phyloP scores from a whole-genome alignment of 208 protist genomes.

The Wallacemonas sp. region DNA sequence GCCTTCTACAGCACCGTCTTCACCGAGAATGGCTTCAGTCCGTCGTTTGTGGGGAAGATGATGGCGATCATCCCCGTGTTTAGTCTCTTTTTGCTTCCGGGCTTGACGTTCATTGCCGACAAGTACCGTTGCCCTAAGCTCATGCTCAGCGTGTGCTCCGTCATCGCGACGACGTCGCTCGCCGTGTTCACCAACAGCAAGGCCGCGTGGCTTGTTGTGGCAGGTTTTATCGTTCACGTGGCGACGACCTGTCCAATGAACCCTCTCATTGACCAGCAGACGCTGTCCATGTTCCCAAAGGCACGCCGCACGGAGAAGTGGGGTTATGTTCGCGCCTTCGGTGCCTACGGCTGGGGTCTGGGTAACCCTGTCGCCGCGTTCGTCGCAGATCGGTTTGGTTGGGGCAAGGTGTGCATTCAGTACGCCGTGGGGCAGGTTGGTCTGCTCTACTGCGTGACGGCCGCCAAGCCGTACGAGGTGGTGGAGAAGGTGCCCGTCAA shows the following conservation, averaged over 20 bases:
- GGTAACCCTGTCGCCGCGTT: slow-evolving; percentile 26
- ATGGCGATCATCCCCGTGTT: slow-evolving; percentile 28
- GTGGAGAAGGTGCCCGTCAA: slow-evolving; percentile 35
- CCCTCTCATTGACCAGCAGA: slow-evolving; percentile 53
- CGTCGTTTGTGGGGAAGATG: slow-evolving; percentile 36
- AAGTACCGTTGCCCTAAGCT: slow-evolving; percentile 33
- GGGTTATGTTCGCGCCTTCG: slow-evolving; percentile 47
- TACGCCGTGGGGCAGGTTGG: slow-evolving; percentile 35
- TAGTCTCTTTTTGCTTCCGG: slow-evolving; percentile 38
- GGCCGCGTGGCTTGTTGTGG: neutral
- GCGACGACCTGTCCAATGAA: slow-evolving; percentile 27
- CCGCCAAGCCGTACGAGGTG: slow-evolving; percentile 33
- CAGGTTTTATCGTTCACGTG: slow-evolving; percentile 33
- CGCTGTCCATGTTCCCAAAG: slow-evolving; percentile 41
- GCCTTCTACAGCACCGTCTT: slow-evolving; percentile 46
- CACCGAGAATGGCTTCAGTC: slow-evolving; percentile 31
- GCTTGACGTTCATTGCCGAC: slow-evolving; percentile 50
- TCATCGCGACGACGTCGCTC: slow-evolving; percentile 12
- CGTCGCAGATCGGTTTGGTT: slow-evolving; percentile 20
- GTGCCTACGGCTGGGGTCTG: slow-evolving; percentile 59
- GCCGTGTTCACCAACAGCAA: slow-evolving; percentile 17
- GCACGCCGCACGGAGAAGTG: slow-evolving; percentile 28
- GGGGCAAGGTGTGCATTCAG: slow-evolving; percentile 35
- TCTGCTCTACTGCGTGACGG: slow-evolving; percentile 40
- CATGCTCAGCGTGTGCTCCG: slow-evolving; percentile 29